phyloP scores from a whole-genome alignment of 257 asterid genomes.

The Eustoma russellianum region DNA sequence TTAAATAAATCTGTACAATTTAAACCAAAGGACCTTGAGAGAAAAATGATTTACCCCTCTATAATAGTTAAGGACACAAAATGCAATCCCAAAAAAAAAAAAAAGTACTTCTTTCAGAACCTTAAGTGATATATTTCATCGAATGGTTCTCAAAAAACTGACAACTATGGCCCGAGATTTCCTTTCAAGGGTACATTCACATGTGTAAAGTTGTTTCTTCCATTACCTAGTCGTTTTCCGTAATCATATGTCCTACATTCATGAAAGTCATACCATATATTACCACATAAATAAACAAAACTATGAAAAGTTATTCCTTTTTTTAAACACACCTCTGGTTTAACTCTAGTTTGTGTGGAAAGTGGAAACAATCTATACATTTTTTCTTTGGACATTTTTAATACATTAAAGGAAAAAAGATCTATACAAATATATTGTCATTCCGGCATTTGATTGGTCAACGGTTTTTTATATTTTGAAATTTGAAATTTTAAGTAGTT shows the following conservation, averaged over 20 bases:
- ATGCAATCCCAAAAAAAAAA: conserved; percentile 7
- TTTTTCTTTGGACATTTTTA: too few relatives aligned
- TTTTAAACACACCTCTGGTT: too few relatives aligned
- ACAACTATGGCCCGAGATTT: conserved; percentile 11
- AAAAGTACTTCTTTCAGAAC: too few relatives aligned
- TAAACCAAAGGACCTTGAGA: conserved; percentile 18
- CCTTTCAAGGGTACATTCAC: conserved; percentile 33
- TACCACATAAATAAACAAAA: neutral
- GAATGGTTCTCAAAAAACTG: neutral
- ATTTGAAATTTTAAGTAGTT: too few relatives aligned
- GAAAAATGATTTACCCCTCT: too few relatives aligned
- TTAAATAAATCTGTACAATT: neutral
- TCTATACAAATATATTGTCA: too few relatives aligned
- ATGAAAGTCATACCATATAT: neutral
- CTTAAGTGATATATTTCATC: too few relatives aligned
- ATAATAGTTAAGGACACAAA: neutral
- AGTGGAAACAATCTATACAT: too few relatives aligned
- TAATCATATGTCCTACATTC: neutral
- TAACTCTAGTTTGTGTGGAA: too few relatives aligned
- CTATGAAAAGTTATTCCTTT: neutral
- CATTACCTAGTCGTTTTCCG: conserved; percentile 72
- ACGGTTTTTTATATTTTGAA: too few relatives aligned
- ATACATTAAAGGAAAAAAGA: too few relatives aligned
- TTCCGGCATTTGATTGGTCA: too few relatives aligned
- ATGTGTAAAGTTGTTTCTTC: conserved; percentile 54